These are phyloP conservation scores for Echium plantagineum DNA, from an alignment of 257 asterid genomes.

Conservation along the genomic window DNA sequence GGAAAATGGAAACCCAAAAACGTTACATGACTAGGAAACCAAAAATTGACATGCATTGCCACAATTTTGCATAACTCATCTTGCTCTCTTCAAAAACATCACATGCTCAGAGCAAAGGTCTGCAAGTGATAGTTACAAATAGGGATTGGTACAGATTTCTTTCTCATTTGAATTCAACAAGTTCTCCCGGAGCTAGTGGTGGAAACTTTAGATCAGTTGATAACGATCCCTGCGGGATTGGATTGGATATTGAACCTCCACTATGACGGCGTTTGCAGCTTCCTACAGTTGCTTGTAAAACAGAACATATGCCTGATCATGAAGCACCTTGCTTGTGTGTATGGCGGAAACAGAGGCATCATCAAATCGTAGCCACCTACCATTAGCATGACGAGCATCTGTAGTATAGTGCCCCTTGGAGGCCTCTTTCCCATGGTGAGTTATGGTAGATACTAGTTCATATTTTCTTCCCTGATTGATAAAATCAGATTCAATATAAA, in stretches of 20 bases:
- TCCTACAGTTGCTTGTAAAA: conserved; percentile 59
- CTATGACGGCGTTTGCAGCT: background rate
- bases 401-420: conserved; percentile 92
- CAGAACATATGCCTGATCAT: conserved; percentile 77
- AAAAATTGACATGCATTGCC: no score
- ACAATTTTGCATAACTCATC: no score
- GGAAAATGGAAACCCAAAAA: no score
- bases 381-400: conserved; percentile 41
- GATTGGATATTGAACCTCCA: background rate
- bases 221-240: no score
- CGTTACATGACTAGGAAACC: no score
- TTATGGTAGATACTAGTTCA: conserved; percentile 70
- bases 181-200: no score
- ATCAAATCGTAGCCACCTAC: conserved; percentile 81
- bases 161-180: no score
- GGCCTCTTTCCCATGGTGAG: conserved; percentile 89
- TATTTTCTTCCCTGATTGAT: conserved; percentile 59
- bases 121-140: no score
- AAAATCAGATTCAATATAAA: background rate
- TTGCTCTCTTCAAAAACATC: no score
- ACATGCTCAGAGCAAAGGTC: no score
- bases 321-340: conserved; percentile 45
- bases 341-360: conserved; percentile 60
- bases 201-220: no score
- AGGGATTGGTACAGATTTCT: no score